Base-by-base conservation (phyloP, 106 monocot species). In the Narthecium ossifragum region DNA sequence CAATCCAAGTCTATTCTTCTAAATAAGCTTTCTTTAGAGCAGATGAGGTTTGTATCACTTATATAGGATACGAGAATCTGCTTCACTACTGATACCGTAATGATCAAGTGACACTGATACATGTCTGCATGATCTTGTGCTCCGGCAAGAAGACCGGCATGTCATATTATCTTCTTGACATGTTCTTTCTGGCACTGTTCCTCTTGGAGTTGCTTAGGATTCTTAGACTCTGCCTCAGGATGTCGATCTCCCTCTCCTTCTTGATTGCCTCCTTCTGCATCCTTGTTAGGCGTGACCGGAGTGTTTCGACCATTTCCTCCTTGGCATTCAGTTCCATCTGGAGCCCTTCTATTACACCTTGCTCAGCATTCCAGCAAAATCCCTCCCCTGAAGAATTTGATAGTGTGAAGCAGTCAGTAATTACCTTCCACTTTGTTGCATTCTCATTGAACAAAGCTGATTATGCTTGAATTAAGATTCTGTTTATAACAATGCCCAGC, bases 191-290 rank as follows among this genome's bases (percentile, higher is more conserved):
- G 43, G 43, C 6, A 17, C 55, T 40, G 18, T 14, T 60, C 46
- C 46, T 77, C 53, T 76, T 70, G 17, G 57, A 58, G 49, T 20
- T 75, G 55, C 65, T 76, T 31, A 90, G 85, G 53, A 90, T 90
- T 38, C 67, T 75, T 10, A 90, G 70, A 70, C 90, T 90, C 70
- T 90, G 90, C 37, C 76, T 65, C 34, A 90, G 34, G 31, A 90
- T 90, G 34, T 90, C 90, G 23, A 90, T 73, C 64, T 90, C 79
- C 59, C 81, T 75, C 43, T 85, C 85, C 67, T 51, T 75, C 22
- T 71, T 71, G 2, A 21, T 32, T n/a, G 34, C 67, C 6, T 90
- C 85, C 34, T 62, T 66, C 47, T 90, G 81, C 74, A 75, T 72
- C 1, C 46, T 55, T 8, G 27, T 15, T 7, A 90, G 23, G n/a